Evolutionary conservation across 2,329 filamentous ascomycete species (phyloP).

Genomic region (Coleophoma crateriformis): DNA sequence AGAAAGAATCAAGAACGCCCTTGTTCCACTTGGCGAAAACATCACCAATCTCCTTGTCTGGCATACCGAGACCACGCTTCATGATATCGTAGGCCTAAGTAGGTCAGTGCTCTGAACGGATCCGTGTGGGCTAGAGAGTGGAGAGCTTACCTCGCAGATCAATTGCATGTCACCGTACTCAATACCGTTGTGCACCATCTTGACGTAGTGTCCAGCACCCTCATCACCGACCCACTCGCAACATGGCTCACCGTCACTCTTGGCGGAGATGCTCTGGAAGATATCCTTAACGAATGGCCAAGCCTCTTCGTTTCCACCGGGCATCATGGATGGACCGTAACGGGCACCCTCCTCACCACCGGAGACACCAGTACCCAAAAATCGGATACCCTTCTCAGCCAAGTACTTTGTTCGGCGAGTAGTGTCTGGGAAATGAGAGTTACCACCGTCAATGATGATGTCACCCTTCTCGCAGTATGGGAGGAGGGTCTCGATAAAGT

Average conservation of each 20-base stretch:
- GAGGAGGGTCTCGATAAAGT: slow-evolving; percentile 95
- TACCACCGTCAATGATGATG: slow-evolving; percentile 99
- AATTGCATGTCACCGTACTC: slow-evolving; percentile 99
- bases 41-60: slow-evolving; percentile 92
- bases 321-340: slow-evolving; percentile 97
- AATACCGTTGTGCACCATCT: slow-evolving; percentile 99
- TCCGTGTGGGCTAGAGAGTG: too few relatives aligned
- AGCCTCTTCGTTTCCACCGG: slow-evolving; percentile 95
- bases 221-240: slow-evolving; percentile 99
- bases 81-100: slow-evolving; percentile 95
- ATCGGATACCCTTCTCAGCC: slow-evolving; percentile 79
- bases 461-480: slow-evolving; percentile 79
- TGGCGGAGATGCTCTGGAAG: slow-evolving; percentile 95
- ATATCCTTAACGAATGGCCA: slow-evolving; percentile 99
- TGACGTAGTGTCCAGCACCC: slow-evolving; percentile 99
- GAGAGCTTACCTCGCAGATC: slow-evolving; percentile 79
- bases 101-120: slow-evolving; percentile 7
- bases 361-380: slow-evolving; percentile 95
- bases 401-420: slow-evolving; percentile 96
- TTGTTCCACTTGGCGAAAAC: slow-evolving; percentile 96
- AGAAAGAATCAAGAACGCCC: slow-evolving; percentile 96
- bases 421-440: slow-evolving; percentile 98
- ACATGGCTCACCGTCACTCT: slow-evolving; percentile 95
- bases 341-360: slow-evolving; percentile 99
- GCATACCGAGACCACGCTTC: slow-evolving; percentile 91